Percentiles rank a stretch among this genome's conserved stretches.
Conservation (phyloP, 495 filamentous ascomycete genomes). For the Annulohypoxylon nitens region DNA sequence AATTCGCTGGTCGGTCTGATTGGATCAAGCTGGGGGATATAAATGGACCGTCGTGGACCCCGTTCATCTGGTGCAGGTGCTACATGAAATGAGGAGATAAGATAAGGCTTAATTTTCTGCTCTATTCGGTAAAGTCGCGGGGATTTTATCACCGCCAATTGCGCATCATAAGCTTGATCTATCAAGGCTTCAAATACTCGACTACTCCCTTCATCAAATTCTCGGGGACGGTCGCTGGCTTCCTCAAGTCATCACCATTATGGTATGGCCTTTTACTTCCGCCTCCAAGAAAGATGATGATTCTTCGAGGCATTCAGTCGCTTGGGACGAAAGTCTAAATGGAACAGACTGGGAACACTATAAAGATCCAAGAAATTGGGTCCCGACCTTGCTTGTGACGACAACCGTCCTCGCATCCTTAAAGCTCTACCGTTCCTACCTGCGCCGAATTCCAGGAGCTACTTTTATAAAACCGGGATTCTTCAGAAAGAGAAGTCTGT, state of each 20-base stretch:
- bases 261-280: conserved; percentile 47
- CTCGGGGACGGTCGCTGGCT: conserved; percentile 19
- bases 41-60: not conserved
- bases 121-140: conserved; percentile 32
- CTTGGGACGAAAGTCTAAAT: conserved; percentile 67
- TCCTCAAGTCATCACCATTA: conserved; percentile 29
- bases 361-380: conserved; percentile 72
- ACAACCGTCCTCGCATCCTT: conserved; percentile 70
- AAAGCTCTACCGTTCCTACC: conserved; percentile 76
- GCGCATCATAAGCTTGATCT: conserved; percentile 2
- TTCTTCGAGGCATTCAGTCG: conserved; percentile 53
- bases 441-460: conserved; percentile 84
- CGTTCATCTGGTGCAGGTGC: not conserved
- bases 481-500: conserved; percentile 78
- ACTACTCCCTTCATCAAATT: not conserved
- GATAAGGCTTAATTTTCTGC: conserved; percentile 32
- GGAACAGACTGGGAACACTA: conserved; percentile 75
- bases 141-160: conserved; percentile 17
- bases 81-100: conserved; percentile 25
- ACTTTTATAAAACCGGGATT: conserved; percentile 74
- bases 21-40: not conserved
- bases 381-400: conserved; percentile 78
- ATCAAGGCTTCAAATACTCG: conserved; percentile 15
- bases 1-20: not conserved
- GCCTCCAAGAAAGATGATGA: conserved; percentile 41